These are phyloP conservation scores for Myxozyma mucilagina DNA, from an alignment of 805 yeast species.

Conservation along the genomic window DNA sequence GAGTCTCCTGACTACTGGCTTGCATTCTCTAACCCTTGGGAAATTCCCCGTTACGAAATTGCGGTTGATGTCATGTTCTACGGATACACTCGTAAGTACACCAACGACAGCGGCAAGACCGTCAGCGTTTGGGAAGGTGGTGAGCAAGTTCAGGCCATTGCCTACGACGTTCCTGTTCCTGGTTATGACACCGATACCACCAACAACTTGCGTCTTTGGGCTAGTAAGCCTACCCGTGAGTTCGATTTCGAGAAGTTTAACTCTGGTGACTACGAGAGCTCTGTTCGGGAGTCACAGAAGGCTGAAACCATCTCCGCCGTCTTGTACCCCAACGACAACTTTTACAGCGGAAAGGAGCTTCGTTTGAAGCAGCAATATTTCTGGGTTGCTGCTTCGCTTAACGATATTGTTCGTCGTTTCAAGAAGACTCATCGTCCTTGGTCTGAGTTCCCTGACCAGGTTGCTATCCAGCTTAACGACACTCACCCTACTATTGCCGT, in stretches of 20 bases:
- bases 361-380: slow-evolving; percentile 93
- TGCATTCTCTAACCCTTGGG: slow-evolving; percentile 89
- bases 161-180: slow-evolving; percentile 90
- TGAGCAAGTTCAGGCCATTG: slow-evolving; percentile 84
- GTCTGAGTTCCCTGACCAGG: slow-evolving; percentile 78
- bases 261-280: slow-evolving; percentile 83
- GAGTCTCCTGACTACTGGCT: slow-evolving; percentile 96
- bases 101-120: slow-evolving; percentile 54
- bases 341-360: slow-evolving; percentile 85
- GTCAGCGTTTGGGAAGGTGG: slow-evolving; percentile 81
- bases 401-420: slow-evolving; percentile 86
- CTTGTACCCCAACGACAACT: slow-evolving; percentile 90
- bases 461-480: slow-evolving; percentile 91
- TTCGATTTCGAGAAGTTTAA: slow-evolving; percentile 90
- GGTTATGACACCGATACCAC: slow-evolving; percentile 77
- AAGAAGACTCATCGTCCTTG: slow-evolving; percentile 76
- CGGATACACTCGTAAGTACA: slow-evolving; percentile 66
- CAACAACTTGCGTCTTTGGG: slow-evolving; percentile 88
- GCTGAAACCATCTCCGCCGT: slow-evolving; percentile 94
- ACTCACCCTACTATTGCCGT: slow-evolving; percentile 93
- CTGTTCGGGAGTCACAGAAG: slow-evolving; percentile 79
- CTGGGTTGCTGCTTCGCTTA: slow-evolving; percentile 94
- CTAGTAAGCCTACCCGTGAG: slow-evolving; percentile 84
- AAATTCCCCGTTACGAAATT: slow-evolving; percentile 80
- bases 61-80: slow-evolving; percentile 88